Evolutionary conservation across 179 eudicot genomes (phyloP).

Genomic region (Vitellaria paradoxa): DNA sequence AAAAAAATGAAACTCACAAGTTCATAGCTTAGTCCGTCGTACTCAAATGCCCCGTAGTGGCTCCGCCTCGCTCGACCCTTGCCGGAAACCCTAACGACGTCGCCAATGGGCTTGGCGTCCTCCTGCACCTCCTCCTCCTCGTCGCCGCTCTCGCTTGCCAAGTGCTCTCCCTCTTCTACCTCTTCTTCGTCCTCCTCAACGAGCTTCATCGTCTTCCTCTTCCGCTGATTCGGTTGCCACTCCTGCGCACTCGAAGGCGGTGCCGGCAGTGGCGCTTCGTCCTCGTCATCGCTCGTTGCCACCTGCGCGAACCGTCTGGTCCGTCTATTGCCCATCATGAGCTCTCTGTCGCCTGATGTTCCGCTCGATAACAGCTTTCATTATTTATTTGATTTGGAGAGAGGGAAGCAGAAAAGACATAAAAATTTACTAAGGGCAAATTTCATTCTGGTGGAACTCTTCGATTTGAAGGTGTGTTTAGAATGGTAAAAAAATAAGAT

Average conservation of each 20-base stretch:
- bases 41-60: conserved; percentile 55
- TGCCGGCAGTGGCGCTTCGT: conserved; percentile 15
- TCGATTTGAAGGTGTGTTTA: no score
- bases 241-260: conserved; percentile 11
- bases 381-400: no score
- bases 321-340: conserved; percentile 29
- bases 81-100: conserved; percentile 56
- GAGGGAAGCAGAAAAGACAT: no score
- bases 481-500: no score
- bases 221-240: conserved; percentile 25
- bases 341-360: conserved; percentile 23
- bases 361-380: neutral
- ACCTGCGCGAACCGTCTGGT: conserved; percentile 29
- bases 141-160: conserved; percentile 20
- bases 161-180: conserved; percentile 18
- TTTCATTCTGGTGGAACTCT: no score
- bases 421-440: no score
- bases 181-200: conserved; percentile 19
- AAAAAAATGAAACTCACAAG: conserved; percentile 39
- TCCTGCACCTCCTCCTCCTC: conserved; percentile 45
- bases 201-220: conserved; percentile 19
- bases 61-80: conserved; percentile 45
- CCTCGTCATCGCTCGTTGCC: conserved; percentile 40
- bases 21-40: conserved; percentile 58
- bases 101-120: conserved; percentile 64